Evolutionary conservation across 2,329 filamentous ascomycete genomes (phyloP), one percentile per base, ranked within the genome.

Genomic region (Bertia moriformis): DNA sequence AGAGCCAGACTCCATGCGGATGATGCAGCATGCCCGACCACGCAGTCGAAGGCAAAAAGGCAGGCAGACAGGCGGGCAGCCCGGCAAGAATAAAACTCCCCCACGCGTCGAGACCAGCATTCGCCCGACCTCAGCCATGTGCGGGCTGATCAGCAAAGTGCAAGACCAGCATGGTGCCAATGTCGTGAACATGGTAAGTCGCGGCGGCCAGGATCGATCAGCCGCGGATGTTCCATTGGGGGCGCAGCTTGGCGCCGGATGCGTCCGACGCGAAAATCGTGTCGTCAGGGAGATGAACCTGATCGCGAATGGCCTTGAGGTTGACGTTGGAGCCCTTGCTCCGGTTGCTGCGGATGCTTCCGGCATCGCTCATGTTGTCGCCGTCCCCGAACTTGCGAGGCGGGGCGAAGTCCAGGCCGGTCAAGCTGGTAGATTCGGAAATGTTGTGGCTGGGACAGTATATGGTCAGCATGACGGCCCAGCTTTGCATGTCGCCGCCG

Each of bases 251-350:
- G 46, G 75, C 59, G 41, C 63, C 59, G 55, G 89, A 58, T 41
- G 85, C 74, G 22, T 81, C 73, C 50, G 69, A 70, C 3, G 84
- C 87, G 46, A 87, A 88, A 42, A 93, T 84, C 33, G 79, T 73
- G 48, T 88, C 85, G 42, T 76, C 78, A 0, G 88, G 87, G 43
- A 95, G 71, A 38, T 83, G 78, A 54, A 86, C 87, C 46, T 88
- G 88, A 41, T 65, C 72, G 46, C 87, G 83, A 49, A 94, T 78
- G 49, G 84, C 81, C 43, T 76, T 65, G 39, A 75, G 62, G 52
- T 87, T 73, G 39, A 69, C 61, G 3, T 74, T 67, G 4, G 85
- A 93, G 49, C 93, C 78, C 38, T 83, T 86, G 33, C 78, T 85
- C 38, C 76, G 71, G 62, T 84, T 85, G 58, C 83, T 84, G 42